phyloP scores from a whole-genome alignment of 768 basidiomycete genomes.

The Mycena kentingensis region DNA sequence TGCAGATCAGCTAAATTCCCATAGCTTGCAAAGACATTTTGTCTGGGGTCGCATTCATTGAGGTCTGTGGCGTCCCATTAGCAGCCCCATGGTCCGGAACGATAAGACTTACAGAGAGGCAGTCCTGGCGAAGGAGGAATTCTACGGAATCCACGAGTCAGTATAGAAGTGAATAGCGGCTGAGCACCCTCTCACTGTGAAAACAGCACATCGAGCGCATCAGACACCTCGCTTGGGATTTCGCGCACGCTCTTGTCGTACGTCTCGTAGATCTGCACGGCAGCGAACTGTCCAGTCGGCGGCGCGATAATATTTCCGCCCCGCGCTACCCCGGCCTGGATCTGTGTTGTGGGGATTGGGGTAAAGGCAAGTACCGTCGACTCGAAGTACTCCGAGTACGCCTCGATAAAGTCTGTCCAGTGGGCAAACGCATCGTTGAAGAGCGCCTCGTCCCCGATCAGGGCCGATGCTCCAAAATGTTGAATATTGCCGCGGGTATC shows the following conservation, averaged over 20 bases:
- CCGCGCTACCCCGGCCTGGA: constrained; percentile 33
- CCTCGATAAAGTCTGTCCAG: constrained; percentile 32
- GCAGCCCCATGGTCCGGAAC: not conserved
- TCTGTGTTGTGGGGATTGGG: constrained; percentile 38
- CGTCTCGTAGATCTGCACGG: constrained; percentile 36
- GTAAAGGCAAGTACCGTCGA: constrained; percentile 39
- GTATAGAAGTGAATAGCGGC: not conserved
- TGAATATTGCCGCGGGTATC: constrained; percentile 36
- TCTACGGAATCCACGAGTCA: constrained; percentile 23
- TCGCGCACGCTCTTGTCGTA: constrained; percentile 20
- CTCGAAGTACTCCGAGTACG: constrained; percentile 27
- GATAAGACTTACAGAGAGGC: constrained; percentile 33
- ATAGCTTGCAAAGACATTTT: constrained; percentile 44
- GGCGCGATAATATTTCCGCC: constrained; percentile 44
- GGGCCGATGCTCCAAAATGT: constrained; percentile 40
- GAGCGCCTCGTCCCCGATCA: constrained; percentile 29
- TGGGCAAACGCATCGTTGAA: constrained; percentile 36
- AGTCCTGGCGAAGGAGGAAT: constrained; percentile 39
- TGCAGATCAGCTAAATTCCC: constrained; percentile 39
- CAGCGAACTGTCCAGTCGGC: constrained; percentile 36
- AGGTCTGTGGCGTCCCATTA: constrained; percentile 19
- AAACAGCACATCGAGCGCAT: constrained; percentile 31
- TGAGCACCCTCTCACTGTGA: constrained; percentile 37
- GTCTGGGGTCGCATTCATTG: constrained; percentile 41
- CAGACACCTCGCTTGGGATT: constrained; percentile 27